A percentile compares a stretch with the other conserved stretches of the same genome.
These are phyloP conservation scores for Apiosordaria backusii DNA, from an alignment of 495 filamentous ascomycete genomes.

Conservation along the genomic window DNA sequence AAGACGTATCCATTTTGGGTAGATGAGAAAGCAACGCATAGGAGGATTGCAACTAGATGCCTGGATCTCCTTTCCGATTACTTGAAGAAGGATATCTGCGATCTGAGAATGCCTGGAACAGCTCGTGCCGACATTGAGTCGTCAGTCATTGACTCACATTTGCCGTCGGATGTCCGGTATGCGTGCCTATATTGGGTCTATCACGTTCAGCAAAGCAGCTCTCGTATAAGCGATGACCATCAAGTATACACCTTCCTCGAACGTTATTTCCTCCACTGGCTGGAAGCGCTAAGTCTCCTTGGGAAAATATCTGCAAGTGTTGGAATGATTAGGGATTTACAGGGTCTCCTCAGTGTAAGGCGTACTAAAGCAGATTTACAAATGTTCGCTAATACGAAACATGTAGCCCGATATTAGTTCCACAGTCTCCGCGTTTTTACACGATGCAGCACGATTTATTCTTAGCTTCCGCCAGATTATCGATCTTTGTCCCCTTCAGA, in stretches of 20 bases:
- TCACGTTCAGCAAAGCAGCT: constrained; percentile 39
- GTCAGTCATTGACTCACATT: constrained; percentile 19
- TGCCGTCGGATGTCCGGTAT: constrained; percentile 31
- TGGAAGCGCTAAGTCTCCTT: constrained; percentile 33
- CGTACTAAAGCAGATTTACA: too few relatives aligned
- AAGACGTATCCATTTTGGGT: neutral
- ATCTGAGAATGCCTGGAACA: constrained; percentile 31
- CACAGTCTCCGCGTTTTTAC: too few relatives aligned
- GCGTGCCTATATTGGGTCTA: constrained; percentile 47
- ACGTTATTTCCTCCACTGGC: constrained; percentile 41
- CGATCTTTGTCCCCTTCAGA: too few relatives aligned
- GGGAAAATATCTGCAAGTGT: constrained; percentile 27
- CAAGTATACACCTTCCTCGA: constrained; percentile 36
- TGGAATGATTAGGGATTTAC: too few relatives aligned
- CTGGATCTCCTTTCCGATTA: constrained; percentile 32
- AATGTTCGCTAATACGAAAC: too few relatives aligned
- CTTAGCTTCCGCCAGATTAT: too few relatives aligned
- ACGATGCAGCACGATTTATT: too few relatives aligned
- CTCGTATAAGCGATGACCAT: constrained; percentile 22
- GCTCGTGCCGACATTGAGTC: constrained; percentile 18
- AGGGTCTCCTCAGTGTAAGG: neutral
- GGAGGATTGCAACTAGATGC: constrained; percentile 31
- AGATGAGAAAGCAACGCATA: neutral
- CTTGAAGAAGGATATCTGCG: constrained; percentile 42
- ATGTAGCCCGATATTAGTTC: too few relatives aligned